These are phyloP conservation scores for Phytophthora capsici DNA, from an alignment of 352 stramenopile genomes.

Conservation along the genomic window DNA sequence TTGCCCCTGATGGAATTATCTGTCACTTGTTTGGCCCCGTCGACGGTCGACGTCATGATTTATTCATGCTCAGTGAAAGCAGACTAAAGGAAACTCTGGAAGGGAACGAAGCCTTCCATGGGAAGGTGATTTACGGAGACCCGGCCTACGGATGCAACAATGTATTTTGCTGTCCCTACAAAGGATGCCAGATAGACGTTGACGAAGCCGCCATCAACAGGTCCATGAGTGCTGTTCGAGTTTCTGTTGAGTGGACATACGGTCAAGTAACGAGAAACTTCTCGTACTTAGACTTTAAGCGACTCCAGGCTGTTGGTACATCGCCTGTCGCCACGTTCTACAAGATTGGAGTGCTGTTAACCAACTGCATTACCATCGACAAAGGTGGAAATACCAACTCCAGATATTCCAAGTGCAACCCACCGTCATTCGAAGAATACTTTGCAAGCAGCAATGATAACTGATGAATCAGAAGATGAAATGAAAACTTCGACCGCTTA, in stretches of 20 bases:
- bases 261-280: constrained; percentile 10
- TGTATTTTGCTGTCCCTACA: constrained; percentile 2
- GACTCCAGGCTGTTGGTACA: constrained; percentile 11
- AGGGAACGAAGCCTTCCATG: neutral
- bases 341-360: constrained; percentile 16
- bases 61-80: constrained; percentile 1
- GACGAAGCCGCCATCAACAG: constrained; percentile 1
- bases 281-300: constrained; percentile 15
- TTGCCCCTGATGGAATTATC: constrained; percentile 9
- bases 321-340: constrained; percentile 5
- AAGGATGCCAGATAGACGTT: neutral
- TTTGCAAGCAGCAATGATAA: too few relatives aligned
- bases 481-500: too few relatives aligned
- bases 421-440: constrained; percentile 13
- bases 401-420: constrained; percentile 2
- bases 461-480: too few relatives aligned
- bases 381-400: constrained; percentile 17
- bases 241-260: constrained; percentile 13
- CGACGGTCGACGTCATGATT: constrained; percentile 3
- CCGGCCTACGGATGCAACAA: constrained; percentile 1
- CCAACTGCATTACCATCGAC: constrained; percentile 7
- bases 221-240: neutral
- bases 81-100: neutral
- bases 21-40: neutral
- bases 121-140: neutral